phyloP scores from a whole-genome alignment of 139 green algal species.

The Choricystis sp. region DNA sequence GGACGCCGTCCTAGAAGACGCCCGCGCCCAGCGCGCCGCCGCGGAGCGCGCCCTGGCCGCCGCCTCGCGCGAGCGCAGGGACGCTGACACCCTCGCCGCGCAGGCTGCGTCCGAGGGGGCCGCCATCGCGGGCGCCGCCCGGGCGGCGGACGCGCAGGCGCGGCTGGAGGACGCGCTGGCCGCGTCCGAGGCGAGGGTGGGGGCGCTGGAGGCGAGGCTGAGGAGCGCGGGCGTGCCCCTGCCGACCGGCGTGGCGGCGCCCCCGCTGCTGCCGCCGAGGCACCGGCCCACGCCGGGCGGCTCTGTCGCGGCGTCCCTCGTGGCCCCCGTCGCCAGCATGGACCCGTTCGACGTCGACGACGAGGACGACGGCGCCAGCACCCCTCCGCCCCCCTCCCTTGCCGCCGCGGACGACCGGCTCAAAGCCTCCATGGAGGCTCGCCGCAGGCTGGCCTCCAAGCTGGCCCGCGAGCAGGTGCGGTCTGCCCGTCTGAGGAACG shows the following conservation, averaged over 20 bases:
- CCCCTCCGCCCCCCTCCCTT: neutral
- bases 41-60: too few species aligned
- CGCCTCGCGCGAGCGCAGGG: too few species aligned
- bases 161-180: neutral
- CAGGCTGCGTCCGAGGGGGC: too few species aligned
- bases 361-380: too few species aligned
- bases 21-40: too few species aligned
- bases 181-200: neutral
- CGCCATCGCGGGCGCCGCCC: too few species aligned
- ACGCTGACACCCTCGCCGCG: too few species aligned
- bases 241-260: too few species aligned
- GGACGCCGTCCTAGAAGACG: too few species aligned
- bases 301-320: too few species aligned
- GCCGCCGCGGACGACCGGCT: neutral
- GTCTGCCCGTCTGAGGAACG: neutral
- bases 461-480: neutral
- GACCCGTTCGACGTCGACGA: neutral
- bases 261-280: neutral
- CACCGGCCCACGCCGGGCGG: too few species aligned
- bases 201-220: neutral
- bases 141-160: too few species aligned
- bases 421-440: neutral
- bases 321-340: neutral
- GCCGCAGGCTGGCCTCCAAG: neutral
- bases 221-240: neutral